Percentiles rank a stretch among this genome's conserved stretches.
Conservation (phyloP, 495 filamentous ascomycete species). For the Podospora tetraspora region DNA sequence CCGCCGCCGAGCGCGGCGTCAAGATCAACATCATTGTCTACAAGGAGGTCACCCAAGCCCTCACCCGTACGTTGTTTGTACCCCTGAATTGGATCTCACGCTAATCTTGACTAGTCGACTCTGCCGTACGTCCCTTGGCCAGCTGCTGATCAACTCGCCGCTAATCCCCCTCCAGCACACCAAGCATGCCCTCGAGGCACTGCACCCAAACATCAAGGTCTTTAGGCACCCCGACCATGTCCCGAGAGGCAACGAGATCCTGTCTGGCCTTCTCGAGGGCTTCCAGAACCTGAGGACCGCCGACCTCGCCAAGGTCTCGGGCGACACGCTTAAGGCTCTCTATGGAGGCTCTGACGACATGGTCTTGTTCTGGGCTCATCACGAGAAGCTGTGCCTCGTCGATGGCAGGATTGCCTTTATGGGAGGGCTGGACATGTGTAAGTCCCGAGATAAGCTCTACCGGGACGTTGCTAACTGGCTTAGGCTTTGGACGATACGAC, state of each 20-base stretch:
- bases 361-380: conserved; percentile 92
- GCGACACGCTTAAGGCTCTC: conserved; percentile 63
- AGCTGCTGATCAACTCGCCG: not conserved
- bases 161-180: conserved; percentile 53
- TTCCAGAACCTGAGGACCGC: conserved; percentile 42
- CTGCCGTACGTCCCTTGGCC: conserved; percentile 28
- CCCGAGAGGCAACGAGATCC: conserved; percentile 58
- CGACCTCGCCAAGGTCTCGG: conserved; percentile 53
- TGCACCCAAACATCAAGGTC: conserved; percentile 84
- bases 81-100: not conserved
- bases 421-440: conserved; percentile 70
- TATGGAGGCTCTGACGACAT: conserved; percentile 76
- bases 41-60: conserved; percentile 84
- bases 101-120: conserved; percentile 54
- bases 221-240: conserved; percentile 91
- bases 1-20: conserved; percentile 83
- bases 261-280: conserved; percentile 32
- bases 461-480: not conserved
- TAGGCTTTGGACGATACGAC: conserved; percentile 59
- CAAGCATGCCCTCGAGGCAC: conserved; percentile 69
- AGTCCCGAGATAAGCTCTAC: not conserved
- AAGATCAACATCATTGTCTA: conserved; percentile 88
- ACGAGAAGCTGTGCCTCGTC: conserved; percentile 86
- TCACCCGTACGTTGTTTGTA: conserved; percentile 63
- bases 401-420: conserved; percentile 83